Evolutionary conservation across 148 eudicot species (phyloP), one percentile per base, ranked within the genome.

Genomic region (Talinum fruticosum): DNA sequence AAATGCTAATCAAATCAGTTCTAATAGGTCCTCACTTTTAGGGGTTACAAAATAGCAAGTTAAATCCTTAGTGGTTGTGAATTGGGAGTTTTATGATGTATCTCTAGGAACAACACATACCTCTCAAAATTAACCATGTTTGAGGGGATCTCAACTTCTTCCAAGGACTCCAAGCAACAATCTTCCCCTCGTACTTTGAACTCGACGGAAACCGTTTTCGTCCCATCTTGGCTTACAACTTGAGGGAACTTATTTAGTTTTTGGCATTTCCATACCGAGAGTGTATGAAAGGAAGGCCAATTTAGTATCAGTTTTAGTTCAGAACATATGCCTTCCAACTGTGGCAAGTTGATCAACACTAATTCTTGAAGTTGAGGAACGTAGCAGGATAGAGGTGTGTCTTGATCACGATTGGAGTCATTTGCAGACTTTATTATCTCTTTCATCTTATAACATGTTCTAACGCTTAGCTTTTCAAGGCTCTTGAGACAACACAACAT

Each of bases 181-280:
- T 28, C 4, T 26, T 3, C 30, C 3, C 32, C 76, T 54, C 66
- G 34, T 3, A 54, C 21, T 1, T 34, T 51, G 1, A 53, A 53
- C 3, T 8, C 8, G 7, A 1, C 53, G 1, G 65, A n/a, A 7
- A 3, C 41, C 41, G 0, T 15, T 10, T n/a, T n/a, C 64, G 4
- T 7, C 7, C 4, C 36, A 33, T 2, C 1, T 69, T 36, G 28
- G 45, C 0, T 12, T 0, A 53, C 5, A 34, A 73, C 7, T 6
- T 8, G 36, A 0, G 66, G 76, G 3, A 37, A 7, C 41, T 37
- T 37, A 7, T 37, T 37, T 37, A 37, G 41, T 3, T 7, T 37
- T 37, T 37, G 45, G 35, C 68, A 59, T 1, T 74, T 15, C 76
- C 76, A 74, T n/a, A 74, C 45, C n/a, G 68, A 54, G 47, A 74